Evolutionary conservation across 805 yeast genomes (phyloP), one percentile per base, ranked within the genome.

Genomic region (Monosporozyma aquatica): DNA sequence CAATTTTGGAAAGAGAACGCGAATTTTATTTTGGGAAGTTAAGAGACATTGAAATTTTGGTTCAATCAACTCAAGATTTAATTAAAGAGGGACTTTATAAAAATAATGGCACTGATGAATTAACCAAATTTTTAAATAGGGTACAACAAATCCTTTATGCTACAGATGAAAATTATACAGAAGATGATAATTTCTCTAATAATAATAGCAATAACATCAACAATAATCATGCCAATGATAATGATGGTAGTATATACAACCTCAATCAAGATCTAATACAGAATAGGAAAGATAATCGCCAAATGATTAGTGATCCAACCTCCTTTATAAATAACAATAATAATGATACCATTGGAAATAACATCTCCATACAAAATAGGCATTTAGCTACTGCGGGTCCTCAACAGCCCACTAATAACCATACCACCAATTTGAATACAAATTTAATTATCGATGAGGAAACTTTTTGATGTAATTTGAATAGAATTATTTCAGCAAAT

Each of bases 1-100:
- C 79, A 38, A 75, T 80, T 11, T 66, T 86, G 39, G 85, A 81
- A 54, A 75, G 83, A 1, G 97, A 92, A 59, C 76, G 97, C 48
- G 83, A 85, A 60, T 87, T 90, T 55, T 92, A 92, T 61, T 90
- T 85, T 65, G 80, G 82, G 55, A 92, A 90, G 64, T 68, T 92
- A 41, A 73, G 95, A 48, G 95, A 85, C 45, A 84, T 92, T 43
- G 98, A 92, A 62, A 76, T 86, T 22, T 64, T 89, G 37, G 74
- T 82, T 21, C 87, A 82, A 54, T 74, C 80, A 20, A 70, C 78
- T 9, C 72, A 69, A 40, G 82, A 78, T 41, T 70, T 74, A 41
- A 58, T 74, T 38, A 65, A 72, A 23, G 69, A 64, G 38, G 65
- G 66, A n/a, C 60, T 59, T 8, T 64, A 67, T 32, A 61, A 60